phyloP scores from a whole-genome alignment of 192 early-diverging fungal genomes.

The Jimgerdemannia lactiflua region DNA sequence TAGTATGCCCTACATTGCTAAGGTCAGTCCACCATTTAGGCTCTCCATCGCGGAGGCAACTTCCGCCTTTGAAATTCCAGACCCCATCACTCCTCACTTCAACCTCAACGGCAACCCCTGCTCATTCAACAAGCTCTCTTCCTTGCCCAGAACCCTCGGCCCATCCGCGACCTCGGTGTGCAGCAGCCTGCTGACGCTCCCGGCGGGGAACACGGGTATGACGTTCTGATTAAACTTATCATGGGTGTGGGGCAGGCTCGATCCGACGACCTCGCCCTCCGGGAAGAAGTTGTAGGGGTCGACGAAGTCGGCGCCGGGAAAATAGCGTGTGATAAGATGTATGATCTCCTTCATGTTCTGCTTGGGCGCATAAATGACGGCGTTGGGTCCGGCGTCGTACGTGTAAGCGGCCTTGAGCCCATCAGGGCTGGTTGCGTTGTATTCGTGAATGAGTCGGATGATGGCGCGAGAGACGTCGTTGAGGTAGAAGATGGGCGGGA shows the following conservation, averaged over 20 bases:
- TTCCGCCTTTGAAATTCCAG: too few species aligned
- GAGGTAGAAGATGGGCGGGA: slow-evolving; percentile 97
- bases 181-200: slow-evolving; percentile 83
- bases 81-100: slow-evolving; percentile 4
- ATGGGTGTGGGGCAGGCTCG: slow-evolving; percentile 38
- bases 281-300: slow-evolving; percentile 45
- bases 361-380: slow-evolving; percentile 87
- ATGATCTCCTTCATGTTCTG: slow-evolving; percentile 85
- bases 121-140: slow-evolving; percentile 55
- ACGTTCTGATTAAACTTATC: slow-evolving; percentile 47
- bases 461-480: slow-evolving; percentile 93
- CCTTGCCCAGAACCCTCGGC: slow-evolving; percentile 72
- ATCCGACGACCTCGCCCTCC: slow-evolving; percentile 14
- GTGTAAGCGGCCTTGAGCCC: slow-evolving; percentile 92
- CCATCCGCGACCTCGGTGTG: slow-evolving; percentile 91
- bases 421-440: slow-evolving; percentile 58
- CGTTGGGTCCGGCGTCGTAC: slow-evolving; percentile 98
- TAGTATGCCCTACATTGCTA: too few species aligned
- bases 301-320: slow-evolving; percentile 68
- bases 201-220: slow-evolving; percentile 59
- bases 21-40: too few species aligned
- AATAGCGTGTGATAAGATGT: slow-evolving; percentile 78
- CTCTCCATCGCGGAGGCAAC: too few species aligned
- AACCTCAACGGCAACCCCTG: slow-evolving; percentile 52
- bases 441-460: slow-evolving; percentile 79